A percentile compares a stretch with the other conserved stretches of the same genome.
phyloP scores from a whole-genome alignment of 768 basidiomycete species.

The Dioszegia hungarica region DNA sequence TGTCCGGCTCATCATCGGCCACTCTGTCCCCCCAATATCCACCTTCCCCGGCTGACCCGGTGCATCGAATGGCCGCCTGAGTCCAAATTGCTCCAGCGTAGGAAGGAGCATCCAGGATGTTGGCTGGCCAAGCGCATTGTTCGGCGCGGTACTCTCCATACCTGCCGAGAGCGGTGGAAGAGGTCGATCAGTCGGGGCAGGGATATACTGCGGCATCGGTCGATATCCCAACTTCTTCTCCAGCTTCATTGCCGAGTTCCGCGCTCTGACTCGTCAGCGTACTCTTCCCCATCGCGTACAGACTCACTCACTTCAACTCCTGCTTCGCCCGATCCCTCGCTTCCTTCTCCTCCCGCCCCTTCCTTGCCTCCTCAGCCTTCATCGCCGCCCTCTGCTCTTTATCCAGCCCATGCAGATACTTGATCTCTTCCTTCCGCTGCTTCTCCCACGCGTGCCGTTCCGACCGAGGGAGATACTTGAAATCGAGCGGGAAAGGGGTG shows the following conservation, averaged over 20 bases:
- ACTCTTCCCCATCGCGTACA: not conserved
- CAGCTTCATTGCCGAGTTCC: conserved; percentile 16
- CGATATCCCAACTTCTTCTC: conserved; percentile 8
- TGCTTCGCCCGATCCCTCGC: conserved; percentile 13
- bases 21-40: conserved; percentile 16
- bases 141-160: too few species aligned
- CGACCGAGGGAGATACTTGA: not conserved
- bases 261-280: conserved; percentile 3
- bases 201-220: not conserved
- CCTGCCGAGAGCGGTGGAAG: not conserved
- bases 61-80: conserved; percentile 37
- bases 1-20: conserved; percentile 46
- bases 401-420: not conserved
- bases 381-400: conserved; percentile 7
- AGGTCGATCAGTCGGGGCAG: conserved; percentile 14
- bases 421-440: conserved; percentile 11
- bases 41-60: conserved; percentile 11
- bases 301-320: conserved; percentile 22
- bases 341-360: conserved; percentile 11
- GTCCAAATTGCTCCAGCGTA: conserved; percentile 35
- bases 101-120: conserved; percentile 25
- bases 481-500: conserved; percentile 2
- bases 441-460: conserved; percentile 3
- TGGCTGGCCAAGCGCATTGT: not conserved
- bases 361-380: conserved; percentile 12